phyloP scores from a whole-genome alignment of 805 yeast species.

The Saccharomycopsis javanensis region DNA sequence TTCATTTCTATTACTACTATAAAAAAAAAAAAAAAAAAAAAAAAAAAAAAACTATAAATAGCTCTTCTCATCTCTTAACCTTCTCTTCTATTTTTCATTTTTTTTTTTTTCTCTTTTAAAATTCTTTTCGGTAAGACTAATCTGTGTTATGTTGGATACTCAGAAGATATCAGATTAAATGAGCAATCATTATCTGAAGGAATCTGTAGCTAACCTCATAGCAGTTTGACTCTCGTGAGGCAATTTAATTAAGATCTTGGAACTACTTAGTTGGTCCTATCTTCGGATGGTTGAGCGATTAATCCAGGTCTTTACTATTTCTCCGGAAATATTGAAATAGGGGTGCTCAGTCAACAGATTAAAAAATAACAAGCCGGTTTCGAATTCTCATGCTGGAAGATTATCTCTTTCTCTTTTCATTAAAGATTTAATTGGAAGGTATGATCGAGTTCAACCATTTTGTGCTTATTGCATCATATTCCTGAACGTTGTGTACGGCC shows the following conservation, averaged over 20 bases:
- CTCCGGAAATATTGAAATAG: conserved; percentile 44
- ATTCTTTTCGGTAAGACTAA: conserved; percentile 26
- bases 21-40: not conserved
- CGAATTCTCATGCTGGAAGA: conserved; percentile 43
- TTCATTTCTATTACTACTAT: not conserved
- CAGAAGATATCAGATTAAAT: conserved; percentile 27
- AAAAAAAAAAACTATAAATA: not conserved
- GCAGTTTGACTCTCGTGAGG: conserved; percentile 73
- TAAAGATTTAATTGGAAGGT: conserved; percentile 42
- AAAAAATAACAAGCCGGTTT: conserved; percentile 59
- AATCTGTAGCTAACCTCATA: conserved; percentile 25
- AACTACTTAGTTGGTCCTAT: conserved; percentile 11
- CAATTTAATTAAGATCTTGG: conserved; percentile 31
- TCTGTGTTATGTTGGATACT: conserved; percentile 44
- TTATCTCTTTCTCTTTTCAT: conserved; percentile 10
- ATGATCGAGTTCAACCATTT: conserved; percentile 58
- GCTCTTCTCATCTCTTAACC: not conserved
- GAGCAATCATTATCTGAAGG: conserved; percentile 18
- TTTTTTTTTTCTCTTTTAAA: conserved; percentile 12
- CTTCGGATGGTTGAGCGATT: conserved; percentile 44
- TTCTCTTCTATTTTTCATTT: conserved; percentile 3
- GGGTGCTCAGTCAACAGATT: conserved; percentile 98
- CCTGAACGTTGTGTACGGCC: conserved; percentile 98
- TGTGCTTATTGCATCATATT: conserved; percentile 87
- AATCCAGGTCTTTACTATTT: not conserved